Evolutionary conservation across 129 eudicot species (phyloP), one percentile per base, ranked within the genome.

Genomic region (Chrysanthemum makinoi): DNA sequence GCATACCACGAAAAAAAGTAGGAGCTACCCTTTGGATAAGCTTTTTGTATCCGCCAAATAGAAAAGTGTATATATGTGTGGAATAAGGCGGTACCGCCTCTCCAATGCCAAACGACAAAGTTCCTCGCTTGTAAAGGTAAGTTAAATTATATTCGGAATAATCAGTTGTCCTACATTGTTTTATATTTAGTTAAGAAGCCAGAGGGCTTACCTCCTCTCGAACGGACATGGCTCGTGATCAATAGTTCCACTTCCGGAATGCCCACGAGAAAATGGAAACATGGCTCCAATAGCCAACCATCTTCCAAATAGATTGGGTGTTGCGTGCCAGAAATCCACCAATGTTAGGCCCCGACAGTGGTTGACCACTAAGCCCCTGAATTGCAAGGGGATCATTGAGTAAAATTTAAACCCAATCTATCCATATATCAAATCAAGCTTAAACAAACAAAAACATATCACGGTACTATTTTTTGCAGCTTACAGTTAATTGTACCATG

Each of bases 321-420:
- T 87, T 43, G 98, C 98, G 79, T 93, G 14, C 98, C 98, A 46
- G 87, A 82, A 85, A 93, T 39, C 98, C 98, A 80, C 98, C 98
- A 51, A 93, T 83, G 73, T 93, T 96, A 28, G 96, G 98, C 59
- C 96, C 98, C 15, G 96, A 84, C 72, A 89, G 83, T 16, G 98
- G 98, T 83, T 93, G 96, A 70, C 98, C 98, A 75, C 96, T 93
- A 58, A 93, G 87, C 72, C 96, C 90, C 98, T 93, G 80, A 62
- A 80, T 6, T 2, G 16, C 17, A 7, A n/a, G 3, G 35, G 3
- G 3, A 30, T 30, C 35, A 30, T 30, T 3, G 35, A 30, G 35
- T 30, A 30, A 30, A 30, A 30, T 50, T 15, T 15, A 2, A 50
- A 50, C n/a, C 54, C 13, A 50, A 50, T 50, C 54, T 10, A n/a